A percentile compares a stretch with the other conserved stretches of the same genome.
Evolutionary conservation across 176 grass and related monocot species (phyloP).

Genomic region (Sorghum bicolor): Sorghum_bicolor_NCBIv3 NC_012877.2:62376501-62377000

Average conservation of each 20-base stretch:
- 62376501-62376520: constrained; percentile 26
- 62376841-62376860: constrained; percentile 51
- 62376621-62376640: background rate
- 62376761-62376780: background rate
- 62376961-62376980: constrained; percentile 62
- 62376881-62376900: constrained; percentile 75
- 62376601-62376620: constrained; percentile 25
- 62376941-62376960: constrained; percentile 49
- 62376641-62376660: background rate
- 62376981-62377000: constrained; percentile 39
- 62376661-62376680: no score
- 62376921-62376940: constrained; percentile 43
- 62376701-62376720: background rate
- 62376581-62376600: background rate
- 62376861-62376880: constrained; percentile 48
- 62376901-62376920: constrained; percentile 62
- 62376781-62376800: constrained; percentile 62
- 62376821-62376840: constrained; percentile 82
- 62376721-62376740: background rate
- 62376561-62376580: constrained; percentile 20
- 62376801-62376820: constrained; percentile 77
- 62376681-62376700: background rate
- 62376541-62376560: constrained; percentile 27
- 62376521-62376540: constrained; percentile 20
- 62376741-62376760: background rate